Conservation (phyloP, 1,284 basidiomycete species). For the Wolfiporia cocos region DNA sequence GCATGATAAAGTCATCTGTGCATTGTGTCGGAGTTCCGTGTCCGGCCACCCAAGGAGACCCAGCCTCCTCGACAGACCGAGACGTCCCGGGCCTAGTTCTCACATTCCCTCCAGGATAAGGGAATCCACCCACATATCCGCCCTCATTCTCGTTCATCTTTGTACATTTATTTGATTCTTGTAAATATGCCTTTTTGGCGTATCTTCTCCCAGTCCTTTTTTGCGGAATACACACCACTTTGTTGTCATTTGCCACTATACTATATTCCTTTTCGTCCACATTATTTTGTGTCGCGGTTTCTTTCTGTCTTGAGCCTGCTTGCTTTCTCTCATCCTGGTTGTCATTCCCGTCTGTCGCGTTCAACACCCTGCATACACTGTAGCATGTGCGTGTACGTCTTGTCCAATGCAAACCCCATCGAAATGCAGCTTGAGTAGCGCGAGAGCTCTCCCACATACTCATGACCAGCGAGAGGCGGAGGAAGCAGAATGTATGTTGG, state of each 20-base stretch:
- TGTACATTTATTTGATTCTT: slow-evolving; percentile 19
- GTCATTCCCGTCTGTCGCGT: slow-evolving; percentile 23
- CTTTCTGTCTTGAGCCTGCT: slow-evolving; percentile 20
- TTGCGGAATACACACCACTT: slow-evolving; percentile 5
- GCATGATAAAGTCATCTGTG: slow-evolving; percentile 50
- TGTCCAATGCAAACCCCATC: slow-evolving; percentile 27
- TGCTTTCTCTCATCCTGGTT: not conserved
- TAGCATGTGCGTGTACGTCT: slow-evolving; percentile 35
- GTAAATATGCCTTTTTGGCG: slow-evolving; percentile 16
- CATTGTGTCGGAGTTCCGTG: slow-evolving; percentile 65
- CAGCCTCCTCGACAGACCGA: slow-evolving; percentile 30
- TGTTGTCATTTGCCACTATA: slow-evolving; percentile 2
- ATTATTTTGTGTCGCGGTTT: slow-evolving; percentile 19
- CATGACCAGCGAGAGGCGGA: too few species aligned
- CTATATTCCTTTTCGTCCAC: slow-evolving; percentile 3
- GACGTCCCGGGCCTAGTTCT: slow-evolving; percentile 25
- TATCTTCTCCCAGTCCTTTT: slow-evolving; percentile 6
- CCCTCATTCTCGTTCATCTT: slow-evolving; percentile 9
- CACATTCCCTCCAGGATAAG: too few species aligned
- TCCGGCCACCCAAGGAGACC: slow-evolving; percentile 57
- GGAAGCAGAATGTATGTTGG: too few species aligned
- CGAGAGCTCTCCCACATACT: too few species aligned
- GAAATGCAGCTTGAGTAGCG: not conserved
- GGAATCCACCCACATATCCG: too few species aligned
- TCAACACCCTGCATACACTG: slow-evolving; percentile 28